Percentiles rank a stretch among this genome's conserved stretches.
phyloP scores from a whole-genome alignment of 805 yeast genomes.

The Ogataea pini region DNA sequence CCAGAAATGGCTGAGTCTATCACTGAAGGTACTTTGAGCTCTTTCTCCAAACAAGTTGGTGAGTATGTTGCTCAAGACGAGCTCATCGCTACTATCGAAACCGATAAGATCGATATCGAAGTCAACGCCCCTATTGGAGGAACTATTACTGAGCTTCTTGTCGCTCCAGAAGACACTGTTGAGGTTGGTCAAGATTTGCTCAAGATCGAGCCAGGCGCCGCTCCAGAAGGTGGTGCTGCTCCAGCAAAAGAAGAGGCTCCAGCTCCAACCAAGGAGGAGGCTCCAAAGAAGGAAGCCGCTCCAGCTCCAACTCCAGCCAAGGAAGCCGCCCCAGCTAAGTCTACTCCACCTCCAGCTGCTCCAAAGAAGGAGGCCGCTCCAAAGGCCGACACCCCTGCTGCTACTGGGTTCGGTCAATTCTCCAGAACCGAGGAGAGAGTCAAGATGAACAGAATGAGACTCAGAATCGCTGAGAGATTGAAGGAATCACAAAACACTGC shows the following conservation, averaged over 20 bases:
- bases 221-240: slow-evolving; percentile 58
- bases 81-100: slow-evolving; percentile 93
- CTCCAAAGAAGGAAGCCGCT: slow-evolving; percentile 34
- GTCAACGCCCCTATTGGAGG: slow-evolving; percentile 94
- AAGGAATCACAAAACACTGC: slow-evolving; percentile 99
- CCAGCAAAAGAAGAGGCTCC: slow-evolving; percentile 34
- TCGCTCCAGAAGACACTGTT: slow-evolving; percentile 86
- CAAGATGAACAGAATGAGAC: slow-evolving; percentile 99
- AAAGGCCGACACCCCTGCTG: slow-evolving; percentile 34
- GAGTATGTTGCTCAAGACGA: slow-evolving; percentile 87
- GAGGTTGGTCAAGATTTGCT: slow-evolving; percentile 93
- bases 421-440: slow-evolving; percentile 88
- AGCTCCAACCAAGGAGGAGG: slow-evolving; percentile 28
- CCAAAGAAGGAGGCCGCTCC: slow-evolving; percentile 21
- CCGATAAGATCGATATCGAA: slow-evolving; percentile 97
- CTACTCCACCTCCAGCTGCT: not conserved
- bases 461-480: slow-evolving; percentile 97
- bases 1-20: slow-evolving; percentile 99
- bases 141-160: slow-evolving; percentile 81
- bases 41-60: slow-evolving; percentile 73
- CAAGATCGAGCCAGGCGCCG: slow-evolving; percentile 78
- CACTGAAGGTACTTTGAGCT: slow-evolving; percentile 89
- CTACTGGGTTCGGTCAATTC: slow-evolving; percentile 50
- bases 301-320: slow-evolving; percentile 21
- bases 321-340: not conserved